Conservation (phyloP, 2,329 filamentous ascomycete genomes). For the Neonectria magnoliae region DNA sequence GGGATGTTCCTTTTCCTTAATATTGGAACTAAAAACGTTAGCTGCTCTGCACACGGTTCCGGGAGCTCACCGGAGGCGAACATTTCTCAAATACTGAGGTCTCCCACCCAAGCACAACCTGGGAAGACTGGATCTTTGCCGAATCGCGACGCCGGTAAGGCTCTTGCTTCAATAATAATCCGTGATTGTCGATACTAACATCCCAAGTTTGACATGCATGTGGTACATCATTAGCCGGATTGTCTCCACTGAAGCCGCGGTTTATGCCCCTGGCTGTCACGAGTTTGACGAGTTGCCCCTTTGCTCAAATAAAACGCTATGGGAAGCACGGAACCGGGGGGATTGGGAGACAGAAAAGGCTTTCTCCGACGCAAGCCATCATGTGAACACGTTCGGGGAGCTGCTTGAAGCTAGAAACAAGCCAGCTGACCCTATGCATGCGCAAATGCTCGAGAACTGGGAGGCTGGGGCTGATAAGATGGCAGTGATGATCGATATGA, state of each 20-base stretch:
- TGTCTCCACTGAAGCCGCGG: conserved; percentile 27
- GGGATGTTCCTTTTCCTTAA: accelerated
- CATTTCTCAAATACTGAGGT: conserved; percentile 29
- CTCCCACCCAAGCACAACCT: conserved; percentile 30
- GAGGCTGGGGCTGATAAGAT: conserved; percentile 42
- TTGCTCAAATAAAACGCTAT: conserved; percentile 31
- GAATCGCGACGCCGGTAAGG: conserved; percentile 43
- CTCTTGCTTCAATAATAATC: accelerated
- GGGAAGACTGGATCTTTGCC: conserved; percentile 46
- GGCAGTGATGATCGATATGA: conserved; percentile 1
- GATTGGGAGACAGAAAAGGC: conserved; percentile 41
- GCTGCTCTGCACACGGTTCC: conserved; percentile 29
- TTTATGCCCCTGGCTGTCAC: conserved; percentile 13
- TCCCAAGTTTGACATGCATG: conserved; percentile 32
- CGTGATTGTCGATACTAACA: not conserved
- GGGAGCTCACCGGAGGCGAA: not conserved
- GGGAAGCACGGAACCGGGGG: conserved; percentile 39
- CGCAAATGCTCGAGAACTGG: conserved; percentile 35
- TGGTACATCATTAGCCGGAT: conserved; percentile 41
- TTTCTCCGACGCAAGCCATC: conserved; percentile 24
- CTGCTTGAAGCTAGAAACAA: conserved; percentile 20
- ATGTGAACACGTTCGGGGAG: conserved; percentile 33
- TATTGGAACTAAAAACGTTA: not conserved
- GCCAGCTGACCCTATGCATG: not conserved
- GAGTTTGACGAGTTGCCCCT: conserved; percentile 26